phyloP scores from a whole-genome alignment of 1,284 basidiomycete species.

The Trametes hirsuta region DNA sequence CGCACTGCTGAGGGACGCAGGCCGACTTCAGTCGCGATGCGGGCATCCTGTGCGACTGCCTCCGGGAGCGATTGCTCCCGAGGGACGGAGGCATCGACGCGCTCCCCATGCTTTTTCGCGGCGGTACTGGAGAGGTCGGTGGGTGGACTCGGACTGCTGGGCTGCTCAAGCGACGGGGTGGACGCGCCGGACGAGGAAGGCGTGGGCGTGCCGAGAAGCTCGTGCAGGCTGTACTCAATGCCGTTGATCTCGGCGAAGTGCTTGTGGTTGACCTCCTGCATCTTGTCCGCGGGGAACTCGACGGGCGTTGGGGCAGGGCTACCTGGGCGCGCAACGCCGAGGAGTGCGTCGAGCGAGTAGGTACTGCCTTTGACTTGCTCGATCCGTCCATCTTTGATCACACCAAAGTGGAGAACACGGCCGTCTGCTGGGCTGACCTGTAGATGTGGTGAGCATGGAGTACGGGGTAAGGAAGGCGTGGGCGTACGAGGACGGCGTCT shows the following conservation, averaged over 20 bases:
- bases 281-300: slow-evolving; percentile 48
- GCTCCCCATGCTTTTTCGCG: slow-evolving; percentile 60
- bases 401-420: slow-evolving; percentile 90
- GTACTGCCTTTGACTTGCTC: slow-evolving; percentile 99
- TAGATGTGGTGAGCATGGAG: not conserved
- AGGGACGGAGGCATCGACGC: slow-evolving; percentile 67
- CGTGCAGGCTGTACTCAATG: slow-evolving; percentile 91
- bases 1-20: slow-evolving; percentile 48
- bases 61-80: slow-evolving; percentile 55
- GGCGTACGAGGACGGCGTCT: slow-evolving; percentile 71
- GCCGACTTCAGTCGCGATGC: slow-evolving; percentile 72
- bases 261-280: slow-evolving; percentile 73
- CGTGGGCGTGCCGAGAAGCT: slow-evolving; percentile 66
- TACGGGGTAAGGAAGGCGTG: not conserved
- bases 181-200: slow-evolving; percentile 36
- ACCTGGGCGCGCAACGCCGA: slow-evolving; percentile 66
- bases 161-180: slow-evolving; percentile 26
- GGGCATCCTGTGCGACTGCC: slow-evolving; percentile 64
- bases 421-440: slow-evolving; percentile 95
- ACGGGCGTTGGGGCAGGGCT: slow-evolving; percentile 45
- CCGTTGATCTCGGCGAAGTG: slow-evolving; percentile 97
- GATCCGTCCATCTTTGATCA: slow-evolving; percentile 80
- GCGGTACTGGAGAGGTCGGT: slow-evolving; percentile 32
- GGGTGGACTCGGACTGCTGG: slow-evolving; percentile 7
- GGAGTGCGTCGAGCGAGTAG: slow-evolving; percentile 91